A percentile compares a stretch with the other conserved stretches of the same genome.
Evolutionary conservation across 1,139 yeast genomes (phyloP).

Genomic region (Williopsis jadinii): DNA sequence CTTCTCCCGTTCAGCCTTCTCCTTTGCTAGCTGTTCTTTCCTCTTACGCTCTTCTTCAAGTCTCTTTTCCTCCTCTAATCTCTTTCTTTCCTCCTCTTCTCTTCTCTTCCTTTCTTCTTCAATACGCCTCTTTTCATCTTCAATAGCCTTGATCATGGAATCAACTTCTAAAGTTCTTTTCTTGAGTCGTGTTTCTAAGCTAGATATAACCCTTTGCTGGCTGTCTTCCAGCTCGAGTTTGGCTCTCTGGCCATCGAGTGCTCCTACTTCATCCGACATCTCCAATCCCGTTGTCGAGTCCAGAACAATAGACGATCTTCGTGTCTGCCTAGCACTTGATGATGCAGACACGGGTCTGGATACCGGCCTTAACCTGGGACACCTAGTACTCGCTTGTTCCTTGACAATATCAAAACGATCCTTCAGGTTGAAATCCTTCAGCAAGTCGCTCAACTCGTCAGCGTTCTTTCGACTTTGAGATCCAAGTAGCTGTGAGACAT

Average conservation of each 20-base stretch:
- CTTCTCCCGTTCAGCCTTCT: slow-evolving; percentile 16
- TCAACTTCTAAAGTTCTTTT: slow-evolving; percentile 18
- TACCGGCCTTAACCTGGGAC: background rate
- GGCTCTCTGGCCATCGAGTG: too few species aligned
- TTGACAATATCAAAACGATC: slow-evolving; percentile 16
- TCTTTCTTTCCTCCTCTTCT: slow-evolving; percentile 19
- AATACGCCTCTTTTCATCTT: slow-evolving; percentile 18
- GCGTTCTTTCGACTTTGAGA: slow-evolving; percentile 2
- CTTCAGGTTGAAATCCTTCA: slow-evolving; percentile 18
- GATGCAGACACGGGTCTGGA: slow-evolving; percentile 1
- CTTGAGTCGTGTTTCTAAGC: slow-evolving; percentile 11
- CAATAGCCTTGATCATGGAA: slow-evolving; percentile 16
- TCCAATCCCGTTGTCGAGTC: background rate
- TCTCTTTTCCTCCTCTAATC: slow-evolving; percentile 19
- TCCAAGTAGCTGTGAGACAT: background rate
- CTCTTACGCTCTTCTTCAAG: slow-evolving; percentile 18
- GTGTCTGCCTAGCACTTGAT: slow-evolving; percentile 3
- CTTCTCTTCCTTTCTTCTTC: slow-evolving; percentile 19
- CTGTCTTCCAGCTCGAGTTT: too few species aligned
- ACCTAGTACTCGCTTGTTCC: slow-evolving; percentile 2
- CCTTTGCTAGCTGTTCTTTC: slow-evolving; percentile 20
- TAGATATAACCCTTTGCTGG: slow-evolving; percentile 2
- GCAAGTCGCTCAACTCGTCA: slow-evolving; percentile 14
- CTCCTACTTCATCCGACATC: background rate
- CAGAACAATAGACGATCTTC: slow-evolving; percentile 4